Evolutionary conservation across 495 filamentous ascomycete species (phyloP).

Genomic region (Neurospora cerealis): DNA sequence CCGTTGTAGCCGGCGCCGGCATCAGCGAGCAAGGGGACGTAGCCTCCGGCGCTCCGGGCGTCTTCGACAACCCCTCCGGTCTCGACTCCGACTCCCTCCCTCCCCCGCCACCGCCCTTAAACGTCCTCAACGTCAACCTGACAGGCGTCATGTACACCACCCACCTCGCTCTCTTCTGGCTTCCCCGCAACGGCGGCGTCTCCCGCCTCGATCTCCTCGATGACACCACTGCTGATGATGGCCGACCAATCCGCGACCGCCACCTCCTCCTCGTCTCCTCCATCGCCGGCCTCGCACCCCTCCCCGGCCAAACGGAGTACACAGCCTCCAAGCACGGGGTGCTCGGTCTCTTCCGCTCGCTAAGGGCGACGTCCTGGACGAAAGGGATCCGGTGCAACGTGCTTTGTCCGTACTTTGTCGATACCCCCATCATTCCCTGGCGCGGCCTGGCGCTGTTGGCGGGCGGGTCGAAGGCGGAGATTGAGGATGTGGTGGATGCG

Average conservation of each 20-base stretch:
- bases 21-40: conserved; percentile 34
- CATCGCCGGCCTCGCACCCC: conserved; percentile 38
- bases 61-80: conserved; percentile 26
- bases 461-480: conserved; percentile 38
- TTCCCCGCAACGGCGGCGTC: conserved; percentile 28
- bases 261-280: conserved; percentile 48
- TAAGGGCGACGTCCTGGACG: conserved; percentile 37
- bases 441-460: conserved; percentile 38
- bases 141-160: conserved; percentile 54
- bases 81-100: conserved; percentile 23
- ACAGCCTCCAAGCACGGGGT: conserved; percentile 53
- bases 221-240: no score
- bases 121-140: conserved; percentile 50
- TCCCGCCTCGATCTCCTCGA: conserved; percentile 3
- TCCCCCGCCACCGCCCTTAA: conserved; percentile 42
- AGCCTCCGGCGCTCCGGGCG: conserved; percentile 8
- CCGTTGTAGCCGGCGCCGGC: conserved; percentile 60
- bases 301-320: conserved; percentile 44
- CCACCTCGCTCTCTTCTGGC: conserved; percentile 52
- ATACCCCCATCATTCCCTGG: conserved; percentile 45
- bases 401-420: conserved; percentile 56
- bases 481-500: conserved; percentile 40
- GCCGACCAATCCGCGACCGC: conserved; percentile 23
- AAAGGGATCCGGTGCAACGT: conserved; percentile 49
- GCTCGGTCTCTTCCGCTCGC: conserved; percentile 49